Conservation (phyloP, 345 rosid genomes). For the Salix udensis region DNA sequence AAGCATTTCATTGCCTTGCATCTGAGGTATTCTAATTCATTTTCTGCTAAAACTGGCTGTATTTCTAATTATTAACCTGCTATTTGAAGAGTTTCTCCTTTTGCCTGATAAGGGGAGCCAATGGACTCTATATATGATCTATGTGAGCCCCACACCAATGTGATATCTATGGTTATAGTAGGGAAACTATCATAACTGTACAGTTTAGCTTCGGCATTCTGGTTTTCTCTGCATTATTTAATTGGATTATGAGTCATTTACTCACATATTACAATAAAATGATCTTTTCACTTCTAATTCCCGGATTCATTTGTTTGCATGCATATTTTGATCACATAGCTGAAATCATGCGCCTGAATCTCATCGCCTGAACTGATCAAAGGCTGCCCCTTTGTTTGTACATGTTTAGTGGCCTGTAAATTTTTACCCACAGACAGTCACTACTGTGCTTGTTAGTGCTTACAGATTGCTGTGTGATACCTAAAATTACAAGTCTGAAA, state of each 20-base stretch:
- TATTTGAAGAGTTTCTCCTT: not conserved
- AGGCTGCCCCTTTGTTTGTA: not conserved
- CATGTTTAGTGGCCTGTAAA: no score
- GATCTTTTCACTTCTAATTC: not conserved
- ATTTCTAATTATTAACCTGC: not conserved
- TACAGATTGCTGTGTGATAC: not conserved
- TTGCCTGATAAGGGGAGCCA: not conserved
- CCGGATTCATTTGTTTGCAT: not conserved
- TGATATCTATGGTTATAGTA: not conserved
- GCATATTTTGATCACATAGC: not conserved
- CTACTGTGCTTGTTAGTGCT: not conserved
- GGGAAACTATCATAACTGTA: not conserved
- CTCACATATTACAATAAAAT: not conserved
- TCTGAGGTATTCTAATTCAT: constrained; percentile 53
- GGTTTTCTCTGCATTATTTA: not conserved
- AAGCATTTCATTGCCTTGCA: constrained; percentile 88
- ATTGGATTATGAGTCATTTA: not conserved
- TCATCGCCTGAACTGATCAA: not conserved
- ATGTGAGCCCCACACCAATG: not conserved
- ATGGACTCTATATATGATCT: not conserved
- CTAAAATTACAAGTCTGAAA: not conserved
- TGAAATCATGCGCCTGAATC: not conserved
- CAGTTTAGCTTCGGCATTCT: not conserved
- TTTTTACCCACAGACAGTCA: not conserved
- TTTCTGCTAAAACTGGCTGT: not conserved